Evolutionary conservation across 768 basidiomycete genomes (phyloP).

Genomic region (Boletus rubroflammeus): DNA sequence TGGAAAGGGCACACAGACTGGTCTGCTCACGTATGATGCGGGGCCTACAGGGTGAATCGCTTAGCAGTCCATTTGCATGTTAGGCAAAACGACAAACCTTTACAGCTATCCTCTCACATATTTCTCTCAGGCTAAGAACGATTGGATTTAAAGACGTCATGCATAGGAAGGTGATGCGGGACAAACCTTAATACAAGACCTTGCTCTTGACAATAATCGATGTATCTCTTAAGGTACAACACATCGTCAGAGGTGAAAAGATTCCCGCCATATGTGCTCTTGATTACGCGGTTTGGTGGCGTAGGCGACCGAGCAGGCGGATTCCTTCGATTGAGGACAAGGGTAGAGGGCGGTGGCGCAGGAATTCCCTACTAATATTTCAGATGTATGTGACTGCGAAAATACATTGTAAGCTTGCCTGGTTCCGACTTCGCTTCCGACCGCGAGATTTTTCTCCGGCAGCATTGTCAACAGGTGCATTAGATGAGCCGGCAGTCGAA

Average conservation of each 20-base stretch:
- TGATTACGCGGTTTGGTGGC: slow-evolving; percentile 78
- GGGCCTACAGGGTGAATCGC: slow-evolving; percentile 47
- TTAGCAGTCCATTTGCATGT: slow-evolving; percentile 1
- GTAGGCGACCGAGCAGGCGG: slow-evolving; percentile 78
- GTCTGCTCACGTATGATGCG: slow-evolving; percentile 75
- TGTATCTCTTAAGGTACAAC: slow-evolving; percentile 79
- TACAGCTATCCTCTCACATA: slow-evolving; percentile 82
- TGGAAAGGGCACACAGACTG: not conserved
- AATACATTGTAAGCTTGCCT: slow-evolving; percentile 36
- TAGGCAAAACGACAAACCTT: slow-evolving; percentile 45
- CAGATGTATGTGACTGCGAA: not conserved
- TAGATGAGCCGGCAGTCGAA: slow-evolving; percentile 41
- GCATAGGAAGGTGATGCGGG: not conserved
- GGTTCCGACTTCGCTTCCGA: slow-evolving; percentile 63
- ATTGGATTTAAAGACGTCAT: slow-evolving; percentile 27
- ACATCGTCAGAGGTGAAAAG: slow-evolving; percentile 84
- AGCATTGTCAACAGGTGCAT: slow-evolving; percentile 20
- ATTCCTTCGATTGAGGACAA: slow-evolving; percentile 62
- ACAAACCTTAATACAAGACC: slow-evolving; percentile 73
- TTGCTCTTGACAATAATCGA: slow-evolving; percentile 87
- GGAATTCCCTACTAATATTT: slow-evolving; percentile 46
- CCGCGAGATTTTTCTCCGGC: slow-evolving; percentile 52
- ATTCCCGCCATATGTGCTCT: slow-evolving; percentile 88
- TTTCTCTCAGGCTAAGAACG: slow-evolving; percentile 55
- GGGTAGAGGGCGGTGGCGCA: slow-evolving; percentile 60